phyloP scores from a whole-genome alignment of 176 grass and related monocot genomes.

The Pharus latifolius region DNA sequence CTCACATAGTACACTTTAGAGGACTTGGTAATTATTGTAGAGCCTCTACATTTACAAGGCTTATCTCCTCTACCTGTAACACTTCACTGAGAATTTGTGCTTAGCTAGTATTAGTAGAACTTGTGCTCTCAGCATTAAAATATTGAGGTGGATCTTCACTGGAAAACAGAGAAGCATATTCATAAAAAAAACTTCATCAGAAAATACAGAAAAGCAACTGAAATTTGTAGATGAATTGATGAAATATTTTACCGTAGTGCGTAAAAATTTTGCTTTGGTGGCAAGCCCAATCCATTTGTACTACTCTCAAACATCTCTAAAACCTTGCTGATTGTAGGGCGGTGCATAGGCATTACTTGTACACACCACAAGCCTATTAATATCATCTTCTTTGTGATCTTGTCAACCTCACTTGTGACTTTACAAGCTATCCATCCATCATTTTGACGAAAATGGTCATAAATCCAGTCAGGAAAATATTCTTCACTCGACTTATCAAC shows the following conservation, averaged over 20 bases:
- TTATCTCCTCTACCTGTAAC: not conserved
- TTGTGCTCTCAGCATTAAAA: not conserved
- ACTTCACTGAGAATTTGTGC: not conserved
- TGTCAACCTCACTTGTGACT: slow-evolving; percentile 16
- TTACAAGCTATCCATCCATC: slow-evolving; percentile 16
- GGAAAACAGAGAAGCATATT: not conserved
- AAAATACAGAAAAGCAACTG: not conserved
- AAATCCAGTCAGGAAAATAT: slow-evolving; percentile 71
- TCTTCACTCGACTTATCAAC: slow-evolving; percentile 14
- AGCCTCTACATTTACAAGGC: not conserved
- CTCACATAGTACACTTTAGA: no score
- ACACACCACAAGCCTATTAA: slow-evolving; percentile 58
- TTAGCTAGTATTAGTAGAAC: not conserved
- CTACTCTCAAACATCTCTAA: slow-evolving; percentile 54
- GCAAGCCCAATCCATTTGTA: slow-evolving; percentile 23
- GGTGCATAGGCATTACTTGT: slow-evolving; percentile 24
- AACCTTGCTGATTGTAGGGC: slow-evolving; percentile 52
- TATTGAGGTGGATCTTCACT: not conserved
- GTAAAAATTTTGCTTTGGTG: slow-evolving; percentile 15
- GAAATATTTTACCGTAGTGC: slow-evolving; percentile 1
- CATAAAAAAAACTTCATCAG: not conserved
- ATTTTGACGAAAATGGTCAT: slow-evolving; percentile 40
- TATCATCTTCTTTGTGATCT: slow-evolving; percentile 46
- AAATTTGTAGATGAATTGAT: not conserved
- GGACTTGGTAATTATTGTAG: not conserved